Conservation (phyloP, 176 grass and related monocot genomes). For the Musa troglodytarum region DNA sequence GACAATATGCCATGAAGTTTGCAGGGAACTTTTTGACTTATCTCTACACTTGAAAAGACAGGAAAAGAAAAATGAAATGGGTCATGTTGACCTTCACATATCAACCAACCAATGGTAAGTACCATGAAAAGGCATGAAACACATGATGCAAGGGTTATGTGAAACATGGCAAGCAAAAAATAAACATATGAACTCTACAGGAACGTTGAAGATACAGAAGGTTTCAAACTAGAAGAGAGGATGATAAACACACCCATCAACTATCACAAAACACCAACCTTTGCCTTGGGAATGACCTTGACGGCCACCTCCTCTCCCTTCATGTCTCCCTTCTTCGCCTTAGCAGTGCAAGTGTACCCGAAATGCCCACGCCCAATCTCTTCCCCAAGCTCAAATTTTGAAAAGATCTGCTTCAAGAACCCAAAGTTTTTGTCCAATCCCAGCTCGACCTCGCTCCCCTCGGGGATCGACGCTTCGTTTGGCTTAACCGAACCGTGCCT, state of each 20-base stretch:
- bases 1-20: neutral
- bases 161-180: neutral
- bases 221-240: neutral
- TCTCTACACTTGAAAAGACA: neutral
- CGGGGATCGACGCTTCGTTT: slow-evolving; percentile 59
- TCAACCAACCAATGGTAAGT: neutral
- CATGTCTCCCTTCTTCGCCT: slow-evolving; percentile 67
- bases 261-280: slow-evolving; percentile 28
- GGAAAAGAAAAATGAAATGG: neutral
- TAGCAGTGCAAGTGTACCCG: slow-evolving; percentile 68
- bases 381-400: slow-evolving; percentile 63
- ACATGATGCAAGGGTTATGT: too few species aligned
- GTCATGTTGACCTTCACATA: neutral
- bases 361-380: slow-evolving; percentile 79
- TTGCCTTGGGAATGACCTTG: slow-evolving; percentile 79
- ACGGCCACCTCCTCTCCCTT: slow-evolving; percentile 75
- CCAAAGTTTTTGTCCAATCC: slow-evolving; percentile 68
- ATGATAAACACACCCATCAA: neutral
- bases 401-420: slow-evolving; percentile 57
- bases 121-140: too few species aligned
- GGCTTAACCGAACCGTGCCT: slow-evolving; percentile 64
- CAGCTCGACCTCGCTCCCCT: slow-evolving; percentile 44
- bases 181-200: neutral
- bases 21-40: neutral
- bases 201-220: neutral